These are phyloP conservation scores for Arabidopsis thaliana DNA, from an alignment of 345 rosid genomes.

Conservation along the genomic window TAIR10.1 NC_003074.8:19313501-19314000, in stretches of 20 bases:
- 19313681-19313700: conserved; percentile 86
- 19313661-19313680: conserved; percentile 93
- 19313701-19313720: conserved; percentile 90
- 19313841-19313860: conserved; percentile 18
- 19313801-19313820: conserved; percentile 86
- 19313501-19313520: conserved; percentile 98
- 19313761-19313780: conserved; percentile 77
- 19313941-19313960: not conserved
- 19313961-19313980: conserved; percentile 1
- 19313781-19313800: conserved; percentile 91
- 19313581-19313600: conserved; percentile 16
- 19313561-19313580: conserved; percentile 4
- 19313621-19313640: not conserved
- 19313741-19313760: conserved; percentile 94
- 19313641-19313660: conserved; percentile 83
- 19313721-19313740: conserved; percentile 96
- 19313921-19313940: not conserved
- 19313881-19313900: conserved; percentile 2
- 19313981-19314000: not conserved
- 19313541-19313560: conserved; percentile 29
- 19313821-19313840: conserved; percentile 92
- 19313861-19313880: conserved; percentile 11
- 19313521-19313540: conserved; percentile 82
- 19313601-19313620: conserved; percentile 15
- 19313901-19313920: not conserved